Conservation (phyloP, 805 yeast species). For the Yarrowia sp. region DNA sequence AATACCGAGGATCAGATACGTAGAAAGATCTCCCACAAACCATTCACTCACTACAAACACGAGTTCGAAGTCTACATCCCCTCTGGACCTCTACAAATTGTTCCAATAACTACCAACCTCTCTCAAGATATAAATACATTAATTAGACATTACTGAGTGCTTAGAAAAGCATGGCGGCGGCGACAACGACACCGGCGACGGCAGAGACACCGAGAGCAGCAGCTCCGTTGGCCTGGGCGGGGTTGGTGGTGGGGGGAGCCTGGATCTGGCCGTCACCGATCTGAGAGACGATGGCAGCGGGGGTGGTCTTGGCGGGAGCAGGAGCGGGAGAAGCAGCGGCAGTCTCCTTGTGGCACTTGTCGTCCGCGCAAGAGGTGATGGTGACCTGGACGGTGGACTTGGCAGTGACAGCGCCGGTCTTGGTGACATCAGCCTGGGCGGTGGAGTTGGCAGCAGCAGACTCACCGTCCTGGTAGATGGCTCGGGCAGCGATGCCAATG, state of each 20-base stretch:
- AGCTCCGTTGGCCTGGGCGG: constrained; percentile 26
- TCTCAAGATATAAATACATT: not conserved
- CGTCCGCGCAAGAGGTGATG: constrained; percentile 16
- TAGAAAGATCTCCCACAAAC: too few relatives aligned
- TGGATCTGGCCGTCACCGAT: constrained; percentile 26
- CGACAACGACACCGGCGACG: constrained; percentile 19
- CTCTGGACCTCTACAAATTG: too few relatives aligned
- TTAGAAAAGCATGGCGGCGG: constrained; percentile 30
- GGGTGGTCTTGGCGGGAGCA: constrained; percentile 4
- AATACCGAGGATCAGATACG: too few relatives aligned
- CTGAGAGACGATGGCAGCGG: constrained; percentile 17
- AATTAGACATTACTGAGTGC: not conserved
- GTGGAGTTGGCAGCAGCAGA: not conserved
- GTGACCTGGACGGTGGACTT: constrained; percentile 9
- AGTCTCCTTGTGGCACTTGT: constrained; percentile 19
- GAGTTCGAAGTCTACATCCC: too few relatives aligned
- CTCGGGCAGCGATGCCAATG: not conserved
- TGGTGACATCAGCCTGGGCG: not conserved
- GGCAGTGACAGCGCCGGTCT: not conserved
- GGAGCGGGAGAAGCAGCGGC: not conserved
- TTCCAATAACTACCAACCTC: too few relatives aligned
- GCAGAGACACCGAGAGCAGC: constrained; percentile 21
- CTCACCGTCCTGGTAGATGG: not conserved
- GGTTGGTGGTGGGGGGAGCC: constrained; percentile 6
- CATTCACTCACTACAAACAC: too few relatives aligned